Base-by-base conservation (phyloP, 441 rosid species). In the Pelargonium fulgidum region DNA sequence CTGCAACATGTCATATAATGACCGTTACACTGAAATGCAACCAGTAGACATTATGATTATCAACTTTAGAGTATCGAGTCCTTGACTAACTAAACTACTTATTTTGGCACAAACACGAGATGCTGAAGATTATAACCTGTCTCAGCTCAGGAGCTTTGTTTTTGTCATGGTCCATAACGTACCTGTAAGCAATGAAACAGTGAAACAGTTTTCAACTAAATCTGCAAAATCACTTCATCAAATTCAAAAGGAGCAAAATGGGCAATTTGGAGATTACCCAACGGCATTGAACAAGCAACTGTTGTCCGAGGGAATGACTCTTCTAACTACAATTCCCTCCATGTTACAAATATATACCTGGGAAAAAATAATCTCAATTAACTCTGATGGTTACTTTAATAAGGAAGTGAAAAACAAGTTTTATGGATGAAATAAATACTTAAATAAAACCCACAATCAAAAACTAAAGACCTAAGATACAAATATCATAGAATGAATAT, bases 261-360 rank as follows among this genome's bases (percentile, higher is more conserved):
- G 41, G 41, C 3, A 16, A 33, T 64, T 66, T 4, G 29, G 70
- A 77, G 2, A 41, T 78, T 83, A 93, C 99, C 96, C 88, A 29
- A 90, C 82, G 52, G 99, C 96, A 76, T 91, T 93, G 83, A 89
- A 93, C 64, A 93, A 91, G 75, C 97, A 93, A 82, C 96, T 91
- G 85, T 93, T 93, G 69, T 93, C 97, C 2, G 99, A 91, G 52
- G 96, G 96, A 72, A 93, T 93, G 41, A 93, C 90, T 77, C 97
- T 85, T 79, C 99, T 87, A 77, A 83, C 80, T 33, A 90, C 54
- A 68, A 79, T 71, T 66, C 96, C 97, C 68, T 93, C 99, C 99
- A 93, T 93, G 42, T 45, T 77, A 24, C 11, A 70, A 71, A 73
- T 48, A 63, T 42, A 56, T 33, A 62, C 45, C 66, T 70, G 67